Percentiles rank a stretch among this genome's conserved stretches.
These are phyloP conservation scores for Hypoxylon lenormandii DNA, from an alignment of 495 filamentous ascomycete genomes.

Conservation along the genomic window DNA sequence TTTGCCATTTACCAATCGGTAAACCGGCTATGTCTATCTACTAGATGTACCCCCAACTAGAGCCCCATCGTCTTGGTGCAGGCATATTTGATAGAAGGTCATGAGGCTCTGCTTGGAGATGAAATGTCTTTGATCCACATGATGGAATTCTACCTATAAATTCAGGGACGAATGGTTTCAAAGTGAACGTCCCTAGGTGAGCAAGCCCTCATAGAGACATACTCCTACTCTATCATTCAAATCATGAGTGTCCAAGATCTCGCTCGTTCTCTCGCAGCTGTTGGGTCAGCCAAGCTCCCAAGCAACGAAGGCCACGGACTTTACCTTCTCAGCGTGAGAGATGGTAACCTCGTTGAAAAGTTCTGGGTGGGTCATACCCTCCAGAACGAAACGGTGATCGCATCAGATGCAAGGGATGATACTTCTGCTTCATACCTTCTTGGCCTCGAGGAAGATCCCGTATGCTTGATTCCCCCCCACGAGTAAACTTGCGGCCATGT, in stretches of 20 bases:
- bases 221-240: neutral
- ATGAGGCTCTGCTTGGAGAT: constrained; percentile 6
- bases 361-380: constrained; percentile 30
- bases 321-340: constrained; percentile 30
- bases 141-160: constrained; percentile 16
- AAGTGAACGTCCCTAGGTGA: neutral
- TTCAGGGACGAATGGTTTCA: neutral
- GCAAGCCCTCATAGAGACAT: neutral
- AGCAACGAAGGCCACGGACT: constrained; percentile 21
- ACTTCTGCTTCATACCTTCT: constrained; percentile 37
- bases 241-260: constrained; percentile 39
- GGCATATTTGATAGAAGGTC: neutral
- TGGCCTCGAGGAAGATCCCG: constrained; percentile 3
- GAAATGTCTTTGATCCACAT: neutral
- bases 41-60: constrained; percentile 26
- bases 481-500: too few relatives aligned
- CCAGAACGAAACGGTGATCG: constrained; percentile 27
- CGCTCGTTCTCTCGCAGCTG: constrained; percentile 32
- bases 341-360: constrained; percentile 37
- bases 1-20: constrained; percentile 14
- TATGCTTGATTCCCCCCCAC: constrained; percentile 3
- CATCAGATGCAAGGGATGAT: constrained; percentile 29
- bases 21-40: neutral
- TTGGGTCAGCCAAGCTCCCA: constrained; percentile 23
- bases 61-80: constrained; percentile 7